These are phyloP conservation scores for Kwoniella sp. DNA, from an alignment of 768 basidiomycete species.

Conservation along the genomic window DNA sequence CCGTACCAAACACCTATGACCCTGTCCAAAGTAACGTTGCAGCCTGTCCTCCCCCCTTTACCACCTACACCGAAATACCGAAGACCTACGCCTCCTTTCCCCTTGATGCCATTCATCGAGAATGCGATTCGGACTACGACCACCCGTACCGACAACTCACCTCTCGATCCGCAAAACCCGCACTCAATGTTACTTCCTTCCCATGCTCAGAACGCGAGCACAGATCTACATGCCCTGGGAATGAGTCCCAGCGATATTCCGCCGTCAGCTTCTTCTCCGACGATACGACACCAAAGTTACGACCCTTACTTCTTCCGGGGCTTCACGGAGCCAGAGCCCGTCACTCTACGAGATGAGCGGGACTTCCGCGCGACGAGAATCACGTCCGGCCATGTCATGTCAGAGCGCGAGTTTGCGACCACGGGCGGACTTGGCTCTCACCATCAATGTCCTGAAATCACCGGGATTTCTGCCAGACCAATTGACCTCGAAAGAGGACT, in stretches of 20 bases:
- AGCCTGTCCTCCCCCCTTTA: constrained; percentile 9
- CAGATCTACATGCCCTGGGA: not conserved
- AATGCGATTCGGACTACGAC: not conserved
- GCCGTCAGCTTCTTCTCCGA: constrained; percentile 10
- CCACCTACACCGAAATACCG: constrained; percentile 18
- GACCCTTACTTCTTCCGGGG: constrained; percentile 20
- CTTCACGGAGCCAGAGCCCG: constrained; percentile 5
- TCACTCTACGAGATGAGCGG: not conserved
- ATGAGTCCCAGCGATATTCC: not conserved
- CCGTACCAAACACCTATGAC: not conserved
- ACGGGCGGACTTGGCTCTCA: not conserved
- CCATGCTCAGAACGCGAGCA: not conserved
- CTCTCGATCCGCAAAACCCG: not conserved
- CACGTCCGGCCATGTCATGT: not conserved
- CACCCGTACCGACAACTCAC: not conserved
- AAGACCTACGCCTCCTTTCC: constrained; percentile 10
- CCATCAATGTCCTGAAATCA: no score
- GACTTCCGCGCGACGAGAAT: not conserved
- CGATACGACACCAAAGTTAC: constrained; percentile 18
- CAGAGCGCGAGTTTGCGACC: not conserved
- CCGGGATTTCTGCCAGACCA: not conserved
- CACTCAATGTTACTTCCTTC: not conserved
- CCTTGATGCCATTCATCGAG: not conserved
- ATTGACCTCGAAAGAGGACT: constrained; percentile 12
- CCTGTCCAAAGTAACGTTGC: not conserved